A percentile compares a stretch with the other conserved stretches of the same genome.
These are phyloP conservation scores for Rhizopogon sp. DNA, from an alignment of 768 basidiomycete genomes.

Conservation along the genomic window DNA sequence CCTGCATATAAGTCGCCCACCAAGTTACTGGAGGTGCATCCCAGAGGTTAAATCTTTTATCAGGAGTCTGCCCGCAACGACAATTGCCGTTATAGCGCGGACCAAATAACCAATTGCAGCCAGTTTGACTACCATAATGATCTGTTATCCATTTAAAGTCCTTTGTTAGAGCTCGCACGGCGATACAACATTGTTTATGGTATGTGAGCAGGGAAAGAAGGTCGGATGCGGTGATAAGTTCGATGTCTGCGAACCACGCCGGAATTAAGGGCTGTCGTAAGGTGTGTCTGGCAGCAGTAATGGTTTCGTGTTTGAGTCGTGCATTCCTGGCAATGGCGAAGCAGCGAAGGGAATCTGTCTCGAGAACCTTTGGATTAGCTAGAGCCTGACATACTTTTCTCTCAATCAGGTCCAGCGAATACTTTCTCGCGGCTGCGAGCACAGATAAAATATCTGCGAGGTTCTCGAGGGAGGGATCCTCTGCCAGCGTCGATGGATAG, in stretches of 20 bases:
- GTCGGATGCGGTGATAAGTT: constrained; percentile 18
- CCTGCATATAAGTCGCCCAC: constrained; percentile 19
- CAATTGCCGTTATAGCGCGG: not conserved
- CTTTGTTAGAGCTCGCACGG: constrained; percentile 1
- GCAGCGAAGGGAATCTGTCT: constrained; percentile 19
- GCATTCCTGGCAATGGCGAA: constrained; percentile 28
- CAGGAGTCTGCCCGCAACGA: not conserved
- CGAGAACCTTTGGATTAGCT: constrained; percentile 9
- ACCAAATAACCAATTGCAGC: constrained; percentile 6
- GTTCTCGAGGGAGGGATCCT: constrained; percentile 12
- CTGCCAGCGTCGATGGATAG: constrained; percentile 17
- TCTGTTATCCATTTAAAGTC: constrained; percentile 10
- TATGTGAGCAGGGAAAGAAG: constrained; percentile 21
- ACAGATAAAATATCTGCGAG: constrained; percentile 5
- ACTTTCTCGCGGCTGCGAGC: constrained; percentile 13
- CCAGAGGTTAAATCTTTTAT: not conserved
- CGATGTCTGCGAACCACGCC: constrained; percentile 20
- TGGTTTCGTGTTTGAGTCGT: constrained; percentile 14
- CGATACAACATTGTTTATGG: constrained; percentile 10
- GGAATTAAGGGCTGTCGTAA: constrained; percentile 19
- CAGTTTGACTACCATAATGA: constrained; percentile 1
- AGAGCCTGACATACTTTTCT: constrained; percentile 16
- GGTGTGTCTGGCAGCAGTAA: constrained; percentile 24
- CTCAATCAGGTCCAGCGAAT: constrained; percentile 12
- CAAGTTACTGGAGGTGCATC: not conserved